A percentile compares a stretch with the other conserved stretches of the same genome.
These are phyloP conservation scores for Colletotrichum tanaceti DNA, from an alignment of 2,329 filamentous ascomycete genomes.

Conservation along the genomic window DNA sequence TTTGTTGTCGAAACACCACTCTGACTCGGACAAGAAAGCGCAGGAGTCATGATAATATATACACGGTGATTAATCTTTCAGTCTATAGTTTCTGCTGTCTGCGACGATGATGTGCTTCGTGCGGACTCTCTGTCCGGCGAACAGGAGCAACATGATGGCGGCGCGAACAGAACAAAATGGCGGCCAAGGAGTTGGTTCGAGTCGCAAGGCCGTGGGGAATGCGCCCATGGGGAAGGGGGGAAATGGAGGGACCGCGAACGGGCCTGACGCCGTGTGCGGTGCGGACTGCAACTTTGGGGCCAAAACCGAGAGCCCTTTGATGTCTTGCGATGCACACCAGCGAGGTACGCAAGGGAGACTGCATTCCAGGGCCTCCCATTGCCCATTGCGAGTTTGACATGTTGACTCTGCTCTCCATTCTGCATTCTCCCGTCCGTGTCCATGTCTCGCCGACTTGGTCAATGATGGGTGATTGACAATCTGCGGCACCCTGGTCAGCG, in stretches of 20 bases:
- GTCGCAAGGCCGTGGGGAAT: constrained; percentile 20
- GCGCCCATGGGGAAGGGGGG: background rate
- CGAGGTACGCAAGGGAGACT: constrained; percentile 27
- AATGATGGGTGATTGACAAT: background rate
- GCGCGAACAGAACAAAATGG: constrained; percentile 20
- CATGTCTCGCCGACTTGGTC: background rate
- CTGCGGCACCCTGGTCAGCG: constrained; percentile 9
- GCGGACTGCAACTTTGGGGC: constrained; percentile 4
- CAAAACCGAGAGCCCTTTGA: no score
- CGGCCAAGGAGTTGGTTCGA: background rate
- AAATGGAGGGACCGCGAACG: constrained; percentile 22
- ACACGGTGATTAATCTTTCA: background rate
- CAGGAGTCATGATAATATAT: constrained; percentile 39
- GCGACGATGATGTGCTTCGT: background rate
- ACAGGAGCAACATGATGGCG: constrained; percentile 26
- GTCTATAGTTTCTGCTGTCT: background rate
- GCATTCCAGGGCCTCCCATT: constrained; percentile 26
- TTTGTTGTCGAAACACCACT: constrained; percentile 25
- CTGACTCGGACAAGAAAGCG: constrained; percentile 32
- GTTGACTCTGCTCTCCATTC: background rate
- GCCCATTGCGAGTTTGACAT: background rate
- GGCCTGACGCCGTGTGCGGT: constrained; percentile 26
- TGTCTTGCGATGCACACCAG: background rate
- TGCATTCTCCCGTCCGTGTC: background rate
- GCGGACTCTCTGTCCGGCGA: background rate